Conservation (phyloP, 768 basidiomycete genomes). For the Gloeophyllum trabeum region DNA sequence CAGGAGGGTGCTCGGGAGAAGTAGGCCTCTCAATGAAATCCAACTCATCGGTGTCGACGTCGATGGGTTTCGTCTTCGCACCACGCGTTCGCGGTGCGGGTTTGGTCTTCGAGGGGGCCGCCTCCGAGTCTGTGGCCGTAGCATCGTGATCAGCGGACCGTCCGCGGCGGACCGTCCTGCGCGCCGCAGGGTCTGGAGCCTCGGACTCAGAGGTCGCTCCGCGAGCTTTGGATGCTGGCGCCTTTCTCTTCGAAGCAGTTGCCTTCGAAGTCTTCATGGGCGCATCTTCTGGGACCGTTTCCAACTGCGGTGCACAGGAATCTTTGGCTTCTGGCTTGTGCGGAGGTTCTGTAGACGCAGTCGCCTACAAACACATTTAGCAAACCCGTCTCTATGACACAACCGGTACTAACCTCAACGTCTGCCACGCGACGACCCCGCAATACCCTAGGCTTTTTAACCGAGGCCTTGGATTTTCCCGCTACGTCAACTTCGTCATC, state of each 20-base stretch:
- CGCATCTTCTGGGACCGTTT: background rate
- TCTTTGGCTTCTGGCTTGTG: background rate
- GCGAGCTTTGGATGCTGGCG: background rate
- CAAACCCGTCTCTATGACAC: background rate
- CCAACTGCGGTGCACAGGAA: background rate
- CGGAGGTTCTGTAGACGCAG: background rate
- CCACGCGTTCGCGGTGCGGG: constrained; percentile 1
- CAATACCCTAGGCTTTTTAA: background rate
- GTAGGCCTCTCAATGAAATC: constrained; percentile 8
- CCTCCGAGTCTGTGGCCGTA: background rate
- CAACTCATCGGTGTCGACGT: constrained; percentile 5
- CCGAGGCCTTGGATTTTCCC: background rate
- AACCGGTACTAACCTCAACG: background rate
- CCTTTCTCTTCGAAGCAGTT: background rate
- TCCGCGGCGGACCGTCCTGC: background rate
- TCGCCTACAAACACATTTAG: background rate
- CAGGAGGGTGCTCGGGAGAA: constrained; percentile 6
- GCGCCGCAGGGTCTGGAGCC: background rate
- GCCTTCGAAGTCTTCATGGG: background rate
- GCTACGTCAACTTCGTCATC: background rate
- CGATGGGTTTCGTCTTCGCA: constrained; percentile 5
- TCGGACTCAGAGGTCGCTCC: background rate
- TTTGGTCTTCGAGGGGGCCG: constrained; percentile 4
- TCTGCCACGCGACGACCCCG: background rate
- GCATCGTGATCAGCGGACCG: background rate